Base-by-base conservation (phyloP, 768 basidiomycete species). In the Candolleomyces eurysporus region DNA sequence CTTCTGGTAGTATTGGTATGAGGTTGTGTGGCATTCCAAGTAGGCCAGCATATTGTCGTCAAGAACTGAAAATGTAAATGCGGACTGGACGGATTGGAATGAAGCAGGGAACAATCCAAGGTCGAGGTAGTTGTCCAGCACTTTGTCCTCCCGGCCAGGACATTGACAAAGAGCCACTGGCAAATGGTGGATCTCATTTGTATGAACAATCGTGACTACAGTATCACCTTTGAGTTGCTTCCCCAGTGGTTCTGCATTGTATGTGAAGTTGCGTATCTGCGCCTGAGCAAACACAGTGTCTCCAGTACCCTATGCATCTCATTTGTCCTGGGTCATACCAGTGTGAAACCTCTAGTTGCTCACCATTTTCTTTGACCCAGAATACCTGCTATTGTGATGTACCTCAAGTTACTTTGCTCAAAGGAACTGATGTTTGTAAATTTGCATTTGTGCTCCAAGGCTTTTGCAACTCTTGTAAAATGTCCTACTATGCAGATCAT, bases 1-100 rank as follows among this genome's bases (percentile, higher is more conserved):
- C 22, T 65, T 66, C 7, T 62, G 36, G 42, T 63, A 66, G 46
- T 66, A 67, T 11, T n/a, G n/a, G n/a, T n/a, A n/a, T n/a, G n/a
- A n/a, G n/a, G n/a, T n/a, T n/a, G n/a, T n/a, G n/a, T 66, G 65
- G 48, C 64, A 66, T 61, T 71, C 68, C 0, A 69, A 54, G 22
- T 63, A 65, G 0, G 49, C 45, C 2, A 67, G 8, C 0, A 63
- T 58, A 14, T 62, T 65, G 26, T 67, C 62, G 4, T 68, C 57
- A 1, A 71, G 46, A 16, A 64, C 46, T 0, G 19, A 16, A 3
- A 63, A 57, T 0, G 70, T 65, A 42, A 69, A 69, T 1, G 67
- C 52, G 0, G 66, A 67, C 7, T 51, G 48, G 11, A 62, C 45
- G 16, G 43, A 21, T 2, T 56, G 21, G n/a, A 57, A 69, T 9